These are phyloP conservation scores for Chrysanthemum makinoi DNA, from an alignment of 129 eudicot genomes.

Conservation along the genomic window DNA sequence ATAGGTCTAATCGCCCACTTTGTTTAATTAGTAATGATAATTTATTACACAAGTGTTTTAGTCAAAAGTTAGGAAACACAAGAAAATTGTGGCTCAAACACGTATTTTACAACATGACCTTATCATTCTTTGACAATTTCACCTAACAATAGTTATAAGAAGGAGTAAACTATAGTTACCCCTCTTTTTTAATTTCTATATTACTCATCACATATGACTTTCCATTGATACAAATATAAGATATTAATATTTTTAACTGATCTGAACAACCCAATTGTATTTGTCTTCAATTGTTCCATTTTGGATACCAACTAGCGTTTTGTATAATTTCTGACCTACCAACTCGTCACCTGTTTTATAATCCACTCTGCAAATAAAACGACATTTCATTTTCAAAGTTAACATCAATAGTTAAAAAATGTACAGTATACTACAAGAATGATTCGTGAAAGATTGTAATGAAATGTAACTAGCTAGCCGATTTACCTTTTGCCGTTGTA, in stretches of 20 bases:
- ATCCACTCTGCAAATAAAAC: slow-evolving; percentile 42
- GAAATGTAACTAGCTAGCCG: neutral
- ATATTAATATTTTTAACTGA: slow-evolving; percentile 26
- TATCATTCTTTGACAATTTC: too few relatives aligned
- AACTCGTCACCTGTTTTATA: slow-evolving; percentile 38
- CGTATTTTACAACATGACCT: too few relatives aligned
- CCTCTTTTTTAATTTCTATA: too few relatives aligned
- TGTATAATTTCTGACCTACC: slow-evolving; percentile 38
- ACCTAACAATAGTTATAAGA: too few relatives aligned
- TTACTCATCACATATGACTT: neutral
- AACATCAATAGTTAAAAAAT: neutral
- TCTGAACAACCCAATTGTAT: slow-evolving; percentile 67
- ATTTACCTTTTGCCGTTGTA: slow-evolving; percentile 63
- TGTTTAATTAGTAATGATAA: too few relatives aligned
- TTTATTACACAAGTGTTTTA: too few relatives aligned
- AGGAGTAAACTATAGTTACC: too few relatives aligned
- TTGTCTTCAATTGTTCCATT: slow-evolving; percentile 59
- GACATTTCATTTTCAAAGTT: neutral
- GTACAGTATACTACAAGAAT: too few relatives aligned
- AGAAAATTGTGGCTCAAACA: too few relatives aligned
- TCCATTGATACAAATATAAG: neutral
- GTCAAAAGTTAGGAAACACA: too few relatives aligned
- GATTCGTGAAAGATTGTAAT: too few relatives aligned
- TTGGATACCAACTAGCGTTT: slow-evolving; percentile 58
- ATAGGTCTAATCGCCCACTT: too few relatives aligned